Evolutionary conservation across 345 rosid species (phyloP).

Genomic region (Boechera stricta): DNA sequence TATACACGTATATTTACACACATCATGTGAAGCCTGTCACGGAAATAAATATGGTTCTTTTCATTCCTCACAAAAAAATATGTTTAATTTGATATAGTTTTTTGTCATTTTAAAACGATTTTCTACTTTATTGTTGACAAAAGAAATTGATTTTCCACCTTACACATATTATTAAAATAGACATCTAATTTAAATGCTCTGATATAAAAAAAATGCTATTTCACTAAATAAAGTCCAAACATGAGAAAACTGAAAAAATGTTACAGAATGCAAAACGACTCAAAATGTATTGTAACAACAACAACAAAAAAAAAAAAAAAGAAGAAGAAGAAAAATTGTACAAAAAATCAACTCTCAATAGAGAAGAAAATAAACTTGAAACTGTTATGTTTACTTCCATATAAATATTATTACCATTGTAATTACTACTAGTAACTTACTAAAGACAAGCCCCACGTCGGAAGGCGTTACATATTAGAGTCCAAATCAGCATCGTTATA

Average conservation of each 20-base stretch:
- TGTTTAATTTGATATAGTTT: neutral
- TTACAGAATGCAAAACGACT: too few relatives aligned
- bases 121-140: neutral
- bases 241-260: too few relatives aligned
- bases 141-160: neutral
- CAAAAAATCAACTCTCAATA: too few relatives aligned
- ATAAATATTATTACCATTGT: too few relatives aligned
- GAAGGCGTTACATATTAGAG: slow-evolving; percentile 34
- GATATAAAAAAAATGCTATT: neutral
- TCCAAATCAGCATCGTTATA: slow-evolving; percentile 41
- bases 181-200: neutral
- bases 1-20: neutral
- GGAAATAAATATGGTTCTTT: neutral
- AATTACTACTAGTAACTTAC: too few relatives aligned
- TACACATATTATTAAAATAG: neutral
- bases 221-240: neutral
- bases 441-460: neutral
- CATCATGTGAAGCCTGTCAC: neutral
- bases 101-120: neutral
- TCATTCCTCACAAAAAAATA: neutral
- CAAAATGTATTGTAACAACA: neutral
- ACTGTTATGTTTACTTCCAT: too few relatives aligned
- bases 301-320: neutral
- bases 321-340: too few relatives aligned
- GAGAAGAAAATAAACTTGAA: too few relatives aligned